phyloP scores from a whole-genome alignment of 2,329 filamentous ascomycete species.

The Aureobasidium pullulans region DNA sequence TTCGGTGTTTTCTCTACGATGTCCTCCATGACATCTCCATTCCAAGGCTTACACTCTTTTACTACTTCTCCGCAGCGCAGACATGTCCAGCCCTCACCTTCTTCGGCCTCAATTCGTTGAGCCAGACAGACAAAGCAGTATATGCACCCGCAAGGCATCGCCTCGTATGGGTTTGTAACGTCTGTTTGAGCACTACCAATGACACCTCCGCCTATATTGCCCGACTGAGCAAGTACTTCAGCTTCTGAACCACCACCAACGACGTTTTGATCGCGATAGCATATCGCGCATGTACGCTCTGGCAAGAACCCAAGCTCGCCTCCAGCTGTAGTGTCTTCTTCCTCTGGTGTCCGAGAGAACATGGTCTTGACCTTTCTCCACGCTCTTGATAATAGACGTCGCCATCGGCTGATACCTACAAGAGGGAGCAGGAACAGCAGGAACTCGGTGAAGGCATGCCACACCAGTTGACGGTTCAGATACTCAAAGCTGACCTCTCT shows the following conservation, averaged over 20 bases:
- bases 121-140: slow-evolving; percentile 98
- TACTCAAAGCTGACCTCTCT: slow-evolving; percentile 96
- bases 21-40: slow-evolving; percentile 67
- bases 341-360: slow-evolving; percentile 42
- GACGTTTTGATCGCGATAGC: slow-evolving; percentile 87
- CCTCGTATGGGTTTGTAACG: slow-evolving; percentile 92
- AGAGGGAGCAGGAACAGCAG: slow-evolving; percentile 93
- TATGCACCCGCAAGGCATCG: slow-evolving; percentile 78
- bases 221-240: slow-evolving; percentile 60
- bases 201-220: slow-evolving; percentile 56
- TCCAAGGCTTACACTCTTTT: slow-evolving; percentile 84
- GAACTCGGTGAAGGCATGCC: slow-evolving; percentile 99
- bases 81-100: slow-evolving; percentile 90
- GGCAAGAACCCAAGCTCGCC: slow-evolving; percentile 76
- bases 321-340: slow-evolving; percentile 39
- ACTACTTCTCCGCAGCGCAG: slow-evolving; percentile 78
- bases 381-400: slow-evolving; percentile 76
- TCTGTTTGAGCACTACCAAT: slow-evolving; percentile 85
- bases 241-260: slow-evolving; percentile 56
- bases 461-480: slow-evolving; percentile 92
- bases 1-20: slow-evolving; percentile 13
- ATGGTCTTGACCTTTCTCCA: slow-evolving; percentile 70
- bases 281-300: slow-evolving; percentile 91
- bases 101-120: slow-evolving; percentile 79
- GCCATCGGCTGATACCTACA: slow-evolving; percentile 91